Base-by-base conservation (phyloP, 2,329 filamentous ascomycete species). In the Fusarium nelsonii region DNA sequence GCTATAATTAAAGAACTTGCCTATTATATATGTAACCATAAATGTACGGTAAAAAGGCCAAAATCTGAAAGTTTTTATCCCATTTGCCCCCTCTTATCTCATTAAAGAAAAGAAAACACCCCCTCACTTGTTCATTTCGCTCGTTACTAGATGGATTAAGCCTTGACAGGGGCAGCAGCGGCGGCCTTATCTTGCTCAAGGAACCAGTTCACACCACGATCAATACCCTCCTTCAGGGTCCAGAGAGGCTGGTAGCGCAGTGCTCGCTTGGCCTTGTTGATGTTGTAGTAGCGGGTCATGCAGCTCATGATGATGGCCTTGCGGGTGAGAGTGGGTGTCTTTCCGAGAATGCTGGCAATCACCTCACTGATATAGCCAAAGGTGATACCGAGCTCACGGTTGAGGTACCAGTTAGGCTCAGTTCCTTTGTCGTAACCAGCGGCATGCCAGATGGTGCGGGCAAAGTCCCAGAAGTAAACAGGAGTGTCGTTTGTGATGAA, bases 381-480 rank as follows among this genome's bases (percentile, higher is more conserved):
- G 14, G 81, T 59, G 65, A 87, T 74, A 58, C 87, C 88, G 39
- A 86, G 50, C 48, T 83, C 83, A 62, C 82, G 82, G 46, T 84
- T 78, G 68, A 91, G 81, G 8, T 78, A 77, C 86, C 87, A 88
- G 55, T 87, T 86, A 69, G 84, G 81, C 50, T 84, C 82, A 7
- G 82, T 85, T 20, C 87, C 87, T 60, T 80, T 79, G 9, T 81
- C 77, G 58, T 79, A 83, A 36, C 88, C 88, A 12, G 87, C 87
- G 41, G 84, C 85, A 68, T 81, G 82, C 93, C 93, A 98, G 46
- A 97, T 85, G 39, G 90, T 88, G 40, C 92, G 87, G 62, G 92
- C 88, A 77, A 97, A 92, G 79, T 97, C 93, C 89, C 96, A 97
- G 80, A 97, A 97, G 78, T 95, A 95, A 20, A 97, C 85, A 7